Percentiles rank a stretch among this genome's conserved stretches.
phyloP scores from a whole-genome alignment of 2,329 filamentous ascomycete species.

The Diaporthe longicolla region DNA sequence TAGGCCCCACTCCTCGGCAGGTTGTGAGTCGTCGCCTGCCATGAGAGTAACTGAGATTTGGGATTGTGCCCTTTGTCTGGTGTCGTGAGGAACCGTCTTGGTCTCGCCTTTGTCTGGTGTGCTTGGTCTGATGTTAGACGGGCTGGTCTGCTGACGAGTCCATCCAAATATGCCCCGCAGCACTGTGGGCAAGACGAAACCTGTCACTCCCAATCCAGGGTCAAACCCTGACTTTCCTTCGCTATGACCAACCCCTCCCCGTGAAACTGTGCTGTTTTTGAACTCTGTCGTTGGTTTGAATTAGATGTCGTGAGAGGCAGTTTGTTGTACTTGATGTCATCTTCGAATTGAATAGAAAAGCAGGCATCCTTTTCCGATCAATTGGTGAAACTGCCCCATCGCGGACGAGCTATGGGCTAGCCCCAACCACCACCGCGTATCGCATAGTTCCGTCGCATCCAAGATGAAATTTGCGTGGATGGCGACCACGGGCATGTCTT shows the following conservation, averaged over 20 bases:
- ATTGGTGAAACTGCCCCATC: no score
- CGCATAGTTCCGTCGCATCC: no score
- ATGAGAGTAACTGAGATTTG: neutral
- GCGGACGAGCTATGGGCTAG: no score
- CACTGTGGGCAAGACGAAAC: neutral
- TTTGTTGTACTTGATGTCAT: no score
- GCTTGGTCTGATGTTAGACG: neutral
- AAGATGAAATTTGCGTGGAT: no score
- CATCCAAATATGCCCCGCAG: constrained; percentile 21
- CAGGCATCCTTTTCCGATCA: no score
- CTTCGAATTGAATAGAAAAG: no score
- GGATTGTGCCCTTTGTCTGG: neutral
- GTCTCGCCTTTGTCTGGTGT: neutral
- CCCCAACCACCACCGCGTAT: no score
- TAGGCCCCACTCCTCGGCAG: constrained; percentile 30
- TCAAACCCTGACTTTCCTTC: neutral
- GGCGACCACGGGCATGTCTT: no score
- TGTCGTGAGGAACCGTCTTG: neutral
- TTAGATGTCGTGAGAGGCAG: no score
- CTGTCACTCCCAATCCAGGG: neutral
- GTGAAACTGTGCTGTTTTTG: no score
- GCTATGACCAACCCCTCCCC: neutral
- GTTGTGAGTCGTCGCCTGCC: constrained; percentile 1
- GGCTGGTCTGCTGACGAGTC: constrained; percentile 16
- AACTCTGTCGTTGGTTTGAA: no score